phyloP scores from a whole-genome alignment of 139 green algal species.

The Coelastrella sp. region DNA sequence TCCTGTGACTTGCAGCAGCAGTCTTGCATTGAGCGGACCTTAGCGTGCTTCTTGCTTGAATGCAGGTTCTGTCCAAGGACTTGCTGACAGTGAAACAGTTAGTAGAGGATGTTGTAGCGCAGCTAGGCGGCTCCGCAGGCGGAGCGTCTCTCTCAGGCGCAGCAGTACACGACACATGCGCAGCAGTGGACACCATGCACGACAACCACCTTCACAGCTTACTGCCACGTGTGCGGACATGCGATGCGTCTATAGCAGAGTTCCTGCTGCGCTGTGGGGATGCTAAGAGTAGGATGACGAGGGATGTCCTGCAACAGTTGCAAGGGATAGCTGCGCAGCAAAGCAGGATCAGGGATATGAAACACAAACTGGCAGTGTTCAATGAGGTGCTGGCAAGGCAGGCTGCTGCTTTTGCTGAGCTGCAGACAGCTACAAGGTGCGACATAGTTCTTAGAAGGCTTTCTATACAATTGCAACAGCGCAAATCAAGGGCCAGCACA shows the following conservation, averaged over 20 bases:
- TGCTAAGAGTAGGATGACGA: slow-evolving; percentile 81
- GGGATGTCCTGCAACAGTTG: slow-evolving; percentile 86
- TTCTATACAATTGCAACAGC: no score
- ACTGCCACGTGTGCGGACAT: slow-evolving; percentile 68
- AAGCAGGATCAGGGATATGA: slow-evolving; percentile 89
- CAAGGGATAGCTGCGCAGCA: slow-evolving; percentile 81
- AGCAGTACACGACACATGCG: slow-evolving; percentile 70
- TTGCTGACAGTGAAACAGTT: slow-evolving; percentile 70
- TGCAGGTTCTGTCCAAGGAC: slow-evolving; percentile 73
- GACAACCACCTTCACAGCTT: slow-evolving; percentile 75
- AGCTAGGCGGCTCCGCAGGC: slow-evolving; percentile 55
- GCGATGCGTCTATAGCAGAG: slow-evolving; percentile 50
- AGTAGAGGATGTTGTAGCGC: slow-evolving; percentile 74
- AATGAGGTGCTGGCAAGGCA: slow-evolving; percentile 74
- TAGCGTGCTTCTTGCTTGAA: background rate
- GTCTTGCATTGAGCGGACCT: no score
- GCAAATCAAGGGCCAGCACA: no score
- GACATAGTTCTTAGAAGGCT: background rate
- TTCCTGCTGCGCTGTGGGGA: slow-evolving; percentile 57
- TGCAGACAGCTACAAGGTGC: slow-evolving; percentile 70
- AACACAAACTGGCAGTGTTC: slow-evolving; percentile 84
- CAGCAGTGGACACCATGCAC: slow-evolving; percentile 87
- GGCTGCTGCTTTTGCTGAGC: slow-evolving; percentile 75
- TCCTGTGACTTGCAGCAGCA: no score
- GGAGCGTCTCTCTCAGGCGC: slow-evolving; percentile 17